Conservation (phyloP, 192 early-diverging fungal genomes). For the Backusella macrospora region DNA sequence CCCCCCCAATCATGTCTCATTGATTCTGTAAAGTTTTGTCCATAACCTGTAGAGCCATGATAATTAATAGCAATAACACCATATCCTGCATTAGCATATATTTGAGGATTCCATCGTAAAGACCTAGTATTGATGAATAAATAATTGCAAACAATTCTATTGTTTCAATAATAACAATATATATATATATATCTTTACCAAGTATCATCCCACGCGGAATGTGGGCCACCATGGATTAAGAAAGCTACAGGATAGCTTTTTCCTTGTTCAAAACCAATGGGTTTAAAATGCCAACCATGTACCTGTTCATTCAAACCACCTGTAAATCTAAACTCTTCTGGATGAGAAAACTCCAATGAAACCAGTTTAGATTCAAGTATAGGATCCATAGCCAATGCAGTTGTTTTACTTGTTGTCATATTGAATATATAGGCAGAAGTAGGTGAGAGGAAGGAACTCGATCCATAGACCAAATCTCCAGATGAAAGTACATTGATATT, state of each 20-base stretch:
- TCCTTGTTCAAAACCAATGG: constrained; percentile 52
- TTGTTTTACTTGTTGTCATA: neutral
- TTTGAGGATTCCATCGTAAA: constrained; percentile 72
- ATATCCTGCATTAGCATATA: constrained; percentile 72
- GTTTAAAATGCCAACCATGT: constrained; percentile 68
- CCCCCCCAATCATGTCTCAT: constrained; percentile 78
- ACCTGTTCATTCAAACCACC: constrained; percentile 59
- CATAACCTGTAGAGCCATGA: constrained; percentile 80
- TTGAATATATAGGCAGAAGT: constrained; percentile 33
- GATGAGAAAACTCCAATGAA: constrained; percentile 46
- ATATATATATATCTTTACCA: constrained; percentile 36
- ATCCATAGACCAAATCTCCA: constrained; percentile 47
- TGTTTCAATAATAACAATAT: no score
- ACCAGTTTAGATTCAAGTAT: constrained; percentile 49
- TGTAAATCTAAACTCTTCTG: constrained; percentile 71
- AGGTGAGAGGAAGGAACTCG: constrained; percentile 46
- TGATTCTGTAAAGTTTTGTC: constrained; percentile 70
- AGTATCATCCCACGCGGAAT: constrained; percentile 64
- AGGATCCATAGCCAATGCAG: constrained; percentile 37
- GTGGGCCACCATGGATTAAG: constrained; percentile 83
- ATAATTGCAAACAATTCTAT: no score
- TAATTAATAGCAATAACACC: constrained; percentile 71
- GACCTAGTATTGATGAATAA: no score
- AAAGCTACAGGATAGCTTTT: constrained; percentile 74
- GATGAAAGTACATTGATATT: constrained; percentile 44